Evolutionary conservation across 2,329 filamentous ascomycete genomes (phyloP).

Genomic region (Penicillium crustosum): DNA sequence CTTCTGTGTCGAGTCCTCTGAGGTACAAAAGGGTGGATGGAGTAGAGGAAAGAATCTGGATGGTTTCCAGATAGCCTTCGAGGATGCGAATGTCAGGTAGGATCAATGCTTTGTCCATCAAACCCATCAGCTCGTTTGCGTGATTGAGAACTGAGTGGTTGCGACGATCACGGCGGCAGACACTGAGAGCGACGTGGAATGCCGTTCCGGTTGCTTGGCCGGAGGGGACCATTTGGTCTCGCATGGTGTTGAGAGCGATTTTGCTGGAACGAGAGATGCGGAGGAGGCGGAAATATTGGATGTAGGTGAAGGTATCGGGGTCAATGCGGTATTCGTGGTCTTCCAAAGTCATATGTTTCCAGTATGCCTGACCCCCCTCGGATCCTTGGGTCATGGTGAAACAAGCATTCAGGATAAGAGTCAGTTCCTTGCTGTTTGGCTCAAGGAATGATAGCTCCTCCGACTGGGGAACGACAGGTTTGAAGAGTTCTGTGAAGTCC

Average conservation of each 20-base stretch:
- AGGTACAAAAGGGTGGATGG: constrained; percentile 32
- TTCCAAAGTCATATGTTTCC: constrained; percentile 65
- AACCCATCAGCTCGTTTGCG: constrained; percentile 63
- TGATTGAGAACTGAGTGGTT: constrained; percentile 69
- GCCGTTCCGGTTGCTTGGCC: constrained; percentile 51
- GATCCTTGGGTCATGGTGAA: constrained; percentile 57
- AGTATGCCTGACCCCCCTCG: constrained; percentile 70
- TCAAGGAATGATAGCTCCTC: constrained; percentile 39
- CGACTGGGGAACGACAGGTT: constrained; percentile 26
- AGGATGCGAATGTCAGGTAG: constrained; percentile 35
- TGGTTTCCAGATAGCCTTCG: constrained; percentile 31
- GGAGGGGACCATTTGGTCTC: constrained; percentile 50
- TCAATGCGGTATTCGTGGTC: constrained; percentile 54
- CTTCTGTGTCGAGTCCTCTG: constrained; percentile 26
- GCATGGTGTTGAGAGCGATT: constrained; percentile 60
- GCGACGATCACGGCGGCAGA: constrained; percentile 72
- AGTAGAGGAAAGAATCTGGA: constrained; percentile 27
- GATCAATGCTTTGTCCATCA: constrained; percentile 52
- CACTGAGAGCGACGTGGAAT: constrained; percentile 71
- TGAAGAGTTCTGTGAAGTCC: constrained; percentile 39
- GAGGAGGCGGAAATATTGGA: constrained; percentile 66
- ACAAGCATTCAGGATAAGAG: constrained; percentile 66
- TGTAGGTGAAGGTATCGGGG: constrained; percentile 72
- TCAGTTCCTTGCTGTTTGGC: constrained; percentile 61
- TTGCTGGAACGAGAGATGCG: constrained; percentile 65